These are phyloP conservation scores for Imleria badia DNA, from an alignment of 768 basidiomycete genomes.

Conservation along the genomic window DNA sequence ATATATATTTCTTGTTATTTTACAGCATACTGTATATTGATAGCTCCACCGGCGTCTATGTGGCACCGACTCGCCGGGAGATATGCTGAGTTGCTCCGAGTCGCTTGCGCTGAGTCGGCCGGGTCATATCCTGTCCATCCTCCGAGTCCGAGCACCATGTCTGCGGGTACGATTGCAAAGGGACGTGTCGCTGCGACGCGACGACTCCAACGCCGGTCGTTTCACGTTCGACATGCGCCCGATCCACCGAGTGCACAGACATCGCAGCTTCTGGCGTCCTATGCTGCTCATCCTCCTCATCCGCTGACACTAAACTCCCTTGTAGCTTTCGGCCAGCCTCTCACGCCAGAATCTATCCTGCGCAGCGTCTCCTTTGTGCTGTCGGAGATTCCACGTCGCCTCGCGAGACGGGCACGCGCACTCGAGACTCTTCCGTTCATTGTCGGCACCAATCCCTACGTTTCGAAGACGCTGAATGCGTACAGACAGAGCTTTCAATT, in stretches of 20 bases:
- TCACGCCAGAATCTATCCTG: constrained; percentile 67
- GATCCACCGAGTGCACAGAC: constrained; percentile 52
- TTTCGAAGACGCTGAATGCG: constrained; percentile 66
- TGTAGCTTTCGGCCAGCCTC: constrained; percentile 72
- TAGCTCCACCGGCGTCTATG: background rate
- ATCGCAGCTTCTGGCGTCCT: constrained; percentile 59
- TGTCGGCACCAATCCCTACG: constrained; percentile 85
- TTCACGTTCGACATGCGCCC: constrained; percentile 42
- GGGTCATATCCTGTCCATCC: background rate
- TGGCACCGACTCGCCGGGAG: no score
- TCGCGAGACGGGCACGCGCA: constrained; percentile 71
- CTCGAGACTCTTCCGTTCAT: constrained; percentile 82
- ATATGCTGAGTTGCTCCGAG: no score
- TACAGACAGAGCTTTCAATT: constrained; percentile 70
- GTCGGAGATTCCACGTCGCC: constrained; percentile 72
- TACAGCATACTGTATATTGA: constrained; percentile 3
- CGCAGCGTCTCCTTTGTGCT: constrained; percentile 73
- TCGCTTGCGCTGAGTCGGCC: background rate
- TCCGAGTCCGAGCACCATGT: constrained; percentile 1
- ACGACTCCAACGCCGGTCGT: constrained; percentile 12
- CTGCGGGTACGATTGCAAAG: background rate
- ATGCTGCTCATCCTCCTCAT: constrained; percentile 60
- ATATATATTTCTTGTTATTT: constrained; percentile 29
- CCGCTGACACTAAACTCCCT: constrained; percentile 72
- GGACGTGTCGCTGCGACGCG: background rate